Base-by-base conservation (phyloP, 345 rosid genomes). In the Murraya koenigii region DNA sequence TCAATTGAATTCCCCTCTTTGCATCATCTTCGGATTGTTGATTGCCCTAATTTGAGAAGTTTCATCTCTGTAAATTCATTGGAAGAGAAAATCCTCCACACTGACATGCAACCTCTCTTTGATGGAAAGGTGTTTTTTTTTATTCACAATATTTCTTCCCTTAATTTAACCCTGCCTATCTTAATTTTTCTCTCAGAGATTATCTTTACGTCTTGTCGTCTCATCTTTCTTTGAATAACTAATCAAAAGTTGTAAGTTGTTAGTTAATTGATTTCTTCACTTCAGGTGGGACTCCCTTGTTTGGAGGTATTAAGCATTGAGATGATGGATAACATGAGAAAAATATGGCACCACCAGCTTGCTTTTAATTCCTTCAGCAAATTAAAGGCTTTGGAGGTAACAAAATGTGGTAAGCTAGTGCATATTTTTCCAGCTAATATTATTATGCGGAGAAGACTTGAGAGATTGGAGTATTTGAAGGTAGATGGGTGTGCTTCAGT, bases 1-100 rank as follows among this genome's bases (percentile, higher is more conserved):
- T 19, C 35, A 17, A n/a, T 79, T 47, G 61, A 71, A 35, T 82
- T 67, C 10, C 75, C 56, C 20, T 15, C 41, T 25, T 66, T 82
- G 56, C 13, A 32, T 26, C 3, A 8, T 20, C 8, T 82, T 69
- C 0, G 0, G 23, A 71, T 82, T 35, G 9, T 0, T 0, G 8
- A 1, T 0, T 82, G 85, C 20, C 56, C 62, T 39, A 23, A 70
- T 8, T 17, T 82, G 35, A 26, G 52, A 19, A 70, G 60, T 8
- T 70, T 70, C 9, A 49, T 32, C 26, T 33, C 69, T 0, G 35
- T 65, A n/a, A 52, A 22, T 38, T 70, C 33, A 5, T 13, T 1
- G 26, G 61, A 70, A 52, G 28, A 30, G 32, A 25, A 60, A 23
- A 28, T 28, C 65, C 8, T 52, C 20, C 4, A 52, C 14, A 19